Evolutionary conservation across 495 filamentous ascomycete species (phyloP), one percentile per base, ranked within the genome.

Genomic region (Hypoxylon lenormandii): DNA sequence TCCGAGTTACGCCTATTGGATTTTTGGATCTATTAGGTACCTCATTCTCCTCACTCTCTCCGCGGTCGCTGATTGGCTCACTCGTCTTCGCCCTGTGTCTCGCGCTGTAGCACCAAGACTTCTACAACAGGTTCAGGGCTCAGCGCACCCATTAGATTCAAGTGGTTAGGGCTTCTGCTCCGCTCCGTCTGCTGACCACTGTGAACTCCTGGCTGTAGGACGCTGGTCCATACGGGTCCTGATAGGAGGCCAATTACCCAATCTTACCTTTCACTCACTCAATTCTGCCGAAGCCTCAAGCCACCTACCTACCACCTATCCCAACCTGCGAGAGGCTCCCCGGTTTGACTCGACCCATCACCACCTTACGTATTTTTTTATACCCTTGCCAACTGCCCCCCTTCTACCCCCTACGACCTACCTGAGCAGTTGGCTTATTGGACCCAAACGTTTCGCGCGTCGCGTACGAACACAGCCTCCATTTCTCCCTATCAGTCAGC

Each of bases 301-400:
- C 23, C 51, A 60, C 26, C n/a, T 3, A 5, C 3, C 38, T 38
- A 62, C 51, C 46, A 49, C 46, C 23, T 59, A 30, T 66, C 36
- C 48, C 18, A 58, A 63, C 2, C 62, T n/a, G 56, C 16, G 48
- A 66, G 42, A 66, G 62, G 52, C 54, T 66, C 62, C 57, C 57
- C 57, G 52, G 51, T 57, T 71, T 66, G 68, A 66, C 50, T 71
- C 63, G 68, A 66, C 50, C 67, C 56, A 71, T 66, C 62, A 65
- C 58, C 65, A 42, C 57, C 57, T 61, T 56, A 66, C 60, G 60
- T 66, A 61, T 43, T 19, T 28, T 3, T 36, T 53, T 43, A 51
- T 46, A 71, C 68, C 62, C 62, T 66, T 50, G 68, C 57, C 52
- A 28, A 40, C 28, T 57, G 11, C 19, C 37, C 37, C 50, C 42